These are phyloP conservation scores for Fusarium paranaense DNA, from an alignment of 2,329 filamentous ascomycete species.

Conservation along the genomic window DNA sequence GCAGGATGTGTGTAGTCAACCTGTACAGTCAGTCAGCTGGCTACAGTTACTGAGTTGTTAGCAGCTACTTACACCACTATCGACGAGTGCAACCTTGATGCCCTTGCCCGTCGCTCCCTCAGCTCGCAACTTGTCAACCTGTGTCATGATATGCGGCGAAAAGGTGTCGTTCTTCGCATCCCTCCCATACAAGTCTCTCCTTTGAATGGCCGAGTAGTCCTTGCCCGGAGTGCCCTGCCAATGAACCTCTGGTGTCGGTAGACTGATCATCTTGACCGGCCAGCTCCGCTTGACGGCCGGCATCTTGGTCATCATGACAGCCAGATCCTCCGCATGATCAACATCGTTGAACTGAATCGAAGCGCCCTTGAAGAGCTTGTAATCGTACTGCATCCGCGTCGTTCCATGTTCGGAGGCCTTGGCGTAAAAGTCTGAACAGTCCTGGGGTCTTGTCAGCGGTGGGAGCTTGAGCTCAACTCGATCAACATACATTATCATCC, in stretches of 20 bases:
- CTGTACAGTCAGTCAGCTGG: slow-evolving; percentile 41
- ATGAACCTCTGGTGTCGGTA: slow-evolving; percentile 56
- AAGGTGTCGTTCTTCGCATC: slow-evolving; percentile 51
- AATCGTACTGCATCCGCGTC: slow-evolving; percentile 61
- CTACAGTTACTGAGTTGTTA: fast-evolving
- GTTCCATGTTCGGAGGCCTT: slow-evolving; percentile 50
- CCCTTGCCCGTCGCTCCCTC: slow-evolving; percentile 62
- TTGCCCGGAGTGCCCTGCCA: slow-evolving; percentile 54
- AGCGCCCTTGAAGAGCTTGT: slow-evolving; percentile 64
- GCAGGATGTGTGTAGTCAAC: slow-evolving; percentile 73
- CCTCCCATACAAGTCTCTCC: slow-evolving; percentile 28
- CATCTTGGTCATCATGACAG: slow-evolving; percentile 54
- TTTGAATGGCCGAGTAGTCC: slow-evolving; percentile 32
- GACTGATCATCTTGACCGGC: slow-evolving; percentile 58
- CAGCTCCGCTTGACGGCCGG: slow-evolving; percentile 62
- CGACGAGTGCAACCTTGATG: slow-evolving; percentile 65
- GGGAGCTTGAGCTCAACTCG: not conserved
- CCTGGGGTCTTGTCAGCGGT: slow-evolving; percentile 11
- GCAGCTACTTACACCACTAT: slow-evolving; percentile 61
- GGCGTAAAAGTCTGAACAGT: slow-evolving; percentile 31
- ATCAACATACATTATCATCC: slow-evolving; percentile 56
- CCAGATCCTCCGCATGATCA: slow-evolving; percentile 57
- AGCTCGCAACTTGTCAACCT: slow-evolving; percentile 64
- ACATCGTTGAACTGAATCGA: slow-evolving; percentile 64
- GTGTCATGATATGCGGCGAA: slow-evolving; percentile 66